A percentile compares a stretch with the other conserved stretches of the same genome.
These are phyloP conservation scores for Chionographis japonica DNA, from an alignment of 106 monocot genomes.

Conservation along the genomic window DNA sequence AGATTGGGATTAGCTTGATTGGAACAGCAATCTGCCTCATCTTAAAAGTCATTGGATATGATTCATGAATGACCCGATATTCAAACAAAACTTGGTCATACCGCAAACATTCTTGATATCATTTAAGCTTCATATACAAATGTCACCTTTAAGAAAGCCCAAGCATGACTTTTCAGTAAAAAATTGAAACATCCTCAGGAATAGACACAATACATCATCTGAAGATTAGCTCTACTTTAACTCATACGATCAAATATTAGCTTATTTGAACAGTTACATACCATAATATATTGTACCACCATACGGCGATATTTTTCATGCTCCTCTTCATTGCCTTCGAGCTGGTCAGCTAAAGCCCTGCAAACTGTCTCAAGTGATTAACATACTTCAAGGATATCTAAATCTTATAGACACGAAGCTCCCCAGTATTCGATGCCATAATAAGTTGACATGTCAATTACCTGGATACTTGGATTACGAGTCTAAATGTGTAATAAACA, in stretches of 20 bases:
- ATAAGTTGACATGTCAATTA: background rate
- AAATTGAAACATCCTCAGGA: too few species aligned
- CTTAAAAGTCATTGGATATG: too few species aligned
- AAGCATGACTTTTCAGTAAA: too few species aligned
- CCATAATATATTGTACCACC: constrained; percentile 79
- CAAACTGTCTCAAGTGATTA: constrained; percentile 11
- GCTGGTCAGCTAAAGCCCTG: constrained; percentile 82
- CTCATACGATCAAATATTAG: background rate
- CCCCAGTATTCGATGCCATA: too few species aligned
- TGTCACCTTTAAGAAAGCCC: too few species aligned
- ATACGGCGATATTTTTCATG: constrained; percentile 59
- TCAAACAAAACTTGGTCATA: too few species aligned
- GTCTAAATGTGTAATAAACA: background rate
- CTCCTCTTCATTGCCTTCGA: constrained; percentile 77
- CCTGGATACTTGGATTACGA: background rate
- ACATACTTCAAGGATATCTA: constrained; percentile 1
- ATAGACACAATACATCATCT: too few species aligned
- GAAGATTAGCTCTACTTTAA: too few species aligned
- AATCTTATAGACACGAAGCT: background rate
- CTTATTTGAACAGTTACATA: constrained; percentile 12
- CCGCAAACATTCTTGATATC: too few species aligned
- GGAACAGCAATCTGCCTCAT: background rate
- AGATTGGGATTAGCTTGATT: background rate
- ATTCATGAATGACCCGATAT: too few species aligned
- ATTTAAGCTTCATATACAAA: too few species aligned